Conservation (phyloP, 495 filamentous ascomycete genomes). For the Aspergillus sparsus region DNA sequence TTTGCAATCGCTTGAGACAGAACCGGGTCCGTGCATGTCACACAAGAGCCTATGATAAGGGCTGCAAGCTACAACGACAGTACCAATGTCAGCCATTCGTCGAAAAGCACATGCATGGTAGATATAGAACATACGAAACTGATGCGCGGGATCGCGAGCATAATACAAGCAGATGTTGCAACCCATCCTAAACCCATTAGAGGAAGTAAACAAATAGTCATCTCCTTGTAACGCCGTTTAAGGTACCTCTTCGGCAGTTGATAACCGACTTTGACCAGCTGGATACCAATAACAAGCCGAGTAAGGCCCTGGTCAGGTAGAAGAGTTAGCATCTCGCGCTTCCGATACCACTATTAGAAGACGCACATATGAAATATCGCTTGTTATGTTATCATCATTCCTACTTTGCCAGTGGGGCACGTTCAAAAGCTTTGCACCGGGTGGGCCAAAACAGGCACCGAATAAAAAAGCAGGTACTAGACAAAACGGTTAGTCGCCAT, state of each 20-base stretch:
- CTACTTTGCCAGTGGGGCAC: slow-evolving; percentile 45
- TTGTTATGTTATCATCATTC: slow-evolving; percentile 35
- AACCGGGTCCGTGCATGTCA: slow-evolving; percentile 63
- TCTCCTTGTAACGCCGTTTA: slow-evolving; percentile 29
- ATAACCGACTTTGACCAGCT: slow-evolving; percentile 45
- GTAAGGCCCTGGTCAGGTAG: slow-evolving; percentile 36
- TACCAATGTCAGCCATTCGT: slow-evolving; percentile 22
- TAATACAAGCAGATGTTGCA: slow-evolving; percentile 38
- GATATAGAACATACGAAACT: slow-evolving; percentile 32
- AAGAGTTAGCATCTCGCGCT: background rate
- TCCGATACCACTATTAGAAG: background rate
- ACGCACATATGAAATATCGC: slow-evolving; percentile 48
- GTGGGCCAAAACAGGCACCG: slow-evolving; percentile 51
- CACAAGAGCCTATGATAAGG: slow-evolving; percentile 61
- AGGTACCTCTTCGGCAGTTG: slow-evolving; percentile 38
- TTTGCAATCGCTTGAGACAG: slow-evolving; percentile 63
- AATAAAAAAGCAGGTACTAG: slow-evolving; percentile 54
- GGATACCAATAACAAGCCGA: slow-evolving; percentile 56
- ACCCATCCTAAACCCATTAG: slow-evolving; percentile 43
- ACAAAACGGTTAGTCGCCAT: slow-evolving; percentile 8
- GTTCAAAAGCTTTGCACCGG: slow-evolving; percentile 50
- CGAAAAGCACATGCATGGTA: background rate
- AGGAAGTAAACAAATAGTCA: slow-evolving; percentile 42
- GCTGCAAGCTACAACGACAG: slow-evolving; percentile 46
- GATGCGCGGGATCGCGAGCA: slow-evolving; percentile 36